Evolutionary conservation across 768 basidiomycete genomes (phyloP).

Genomic region (Hydnomerulius pinastri): DNA sequence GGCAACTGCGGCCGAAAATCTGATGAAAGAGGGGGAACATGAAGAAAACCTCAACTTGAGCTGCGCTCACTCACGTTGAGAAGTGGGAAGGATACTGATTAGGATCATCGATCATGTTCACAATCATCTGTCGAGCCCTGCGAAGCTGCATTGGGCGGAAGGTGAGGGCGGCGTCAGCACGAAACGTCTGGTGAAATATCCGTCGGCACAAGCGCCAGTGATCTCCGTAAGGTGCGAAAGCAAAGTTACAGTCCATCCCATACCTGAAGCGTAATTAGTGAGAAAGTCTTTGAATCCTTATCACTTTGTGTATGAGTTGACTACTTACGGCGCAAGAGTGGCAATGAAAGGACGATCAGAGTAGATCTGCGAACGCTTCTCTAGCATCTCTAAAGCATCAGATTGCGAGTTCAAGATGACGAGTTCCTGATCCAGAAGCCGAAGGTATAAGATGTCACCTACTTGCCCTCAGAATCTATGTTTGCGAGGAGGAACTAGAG

Average conservation of each 20-base stretch:
- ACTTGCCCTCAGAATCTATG: background rate
- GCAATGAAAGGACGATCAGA: slow-evolving; percentile 6
- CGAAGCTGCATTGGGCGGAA: slow-evolving; percentile 3
- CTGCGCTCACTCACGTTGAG: background rate
- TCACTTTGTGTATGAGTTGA: too few species aligned
- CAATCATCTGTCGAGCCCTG: background rate
- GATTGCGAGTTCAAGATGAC: slow-evolving; percentile 1
- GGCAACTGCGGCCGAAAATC: slow-evolving; percentile 2
- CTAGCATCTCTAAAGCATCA: background rate
- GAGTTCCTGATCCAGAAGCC: background rate
- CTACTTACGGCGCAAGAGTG: background rate
- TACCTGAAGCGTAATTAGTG: background rate
- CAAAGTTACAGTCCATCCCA: slow-evolving; percentile 1
- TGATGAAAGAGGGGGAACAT: background rate
- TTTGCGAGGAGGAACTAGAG: too few species aligned
- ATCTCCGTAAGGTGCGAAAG: background rate
- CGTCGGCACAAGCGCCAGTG: too few species aligned
- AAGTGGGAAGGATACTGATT: background rate
- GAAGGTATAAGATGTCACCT: slow-evolving; percentile 1
- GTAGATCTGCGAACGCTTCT: slow-evolving; percentile 6
- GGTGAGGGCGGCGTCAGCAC: background rate
- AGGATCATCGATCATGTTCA: slow-evolving; percentile 1
- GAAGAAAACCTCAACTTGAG: background rate
- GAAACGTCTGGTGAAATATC: slow-evolving; percentile 3
- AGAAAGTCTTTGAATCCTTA: too few species aligned